phyloP scores from a whole-genome alignment of 2,329 filamentous ascomycete genomes.

The Pseudogymnoascus verrucosus region DNA sequence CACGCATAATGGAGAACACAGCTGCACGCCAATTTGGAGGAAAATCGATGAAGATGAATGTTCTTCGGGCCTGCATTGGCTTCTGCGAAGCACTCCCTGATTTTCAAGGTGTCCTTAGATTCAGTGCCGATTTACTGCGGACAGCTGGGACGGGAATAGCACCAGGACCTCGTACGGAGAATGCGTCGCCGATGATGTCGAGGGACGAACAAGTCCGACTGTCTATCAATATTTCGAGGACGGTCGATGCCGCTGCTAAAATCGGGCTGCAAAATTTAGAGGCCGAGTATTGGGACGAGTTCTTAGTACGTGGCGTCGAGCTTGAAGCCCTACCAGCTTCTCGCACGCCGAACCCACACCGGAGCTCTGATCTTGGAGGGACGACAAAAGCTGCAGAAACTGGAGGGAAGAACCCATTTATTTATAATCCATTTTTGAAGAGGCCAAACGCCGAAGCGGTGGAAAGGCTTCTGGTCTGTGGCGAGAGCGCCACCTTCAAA shows the following conservation, averaged over 20 bases:
- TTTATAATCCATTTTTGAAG: constrained; percentile 89
- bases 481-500: constrained; percentile 68
- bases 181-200: constrained; percentile 61
- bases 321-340: constrained; percentile 55
- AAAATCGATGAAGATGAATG: constrained; percentile 70
- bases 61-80: constrained; percentile 82
- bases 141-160: constrained; percentile 75
- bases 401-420: constrained; percentile 65
- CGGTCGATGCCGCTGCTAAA: constrained; percentile 66
- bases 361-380: constrained; percentile 40
- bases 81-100: constrained; percentile 91
- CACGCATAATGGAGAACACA: constrained; percentile 52
- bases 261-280: constrained; percentile 62
- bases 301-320: constrained; percentile 71
- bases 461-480: constrained; percentile 67
- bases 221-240: constrained; percentile 79
- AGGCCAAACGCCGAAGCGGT: constrained; percentile 48
- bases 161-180: constrained; percentile 59
- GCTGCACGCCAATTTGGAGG: constrained; percentile 65
- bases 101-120: constrained; percentile 80
- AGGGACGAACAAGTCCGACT: constrained; percentile 79
- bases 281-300: constrained; percentile 96
- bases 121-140: constrained; percentile 75
- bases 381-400: constrained; percentile 32
- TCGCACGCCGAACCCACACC: constrained; percentile 59